Percentiles rank a stretch among this genome's conserved stretches.
These are phyloP conservation scores for Mycena capillaripes DNA, from an alignment of 768 basidiomycete species.

Conservation along the genomic window DNA sequence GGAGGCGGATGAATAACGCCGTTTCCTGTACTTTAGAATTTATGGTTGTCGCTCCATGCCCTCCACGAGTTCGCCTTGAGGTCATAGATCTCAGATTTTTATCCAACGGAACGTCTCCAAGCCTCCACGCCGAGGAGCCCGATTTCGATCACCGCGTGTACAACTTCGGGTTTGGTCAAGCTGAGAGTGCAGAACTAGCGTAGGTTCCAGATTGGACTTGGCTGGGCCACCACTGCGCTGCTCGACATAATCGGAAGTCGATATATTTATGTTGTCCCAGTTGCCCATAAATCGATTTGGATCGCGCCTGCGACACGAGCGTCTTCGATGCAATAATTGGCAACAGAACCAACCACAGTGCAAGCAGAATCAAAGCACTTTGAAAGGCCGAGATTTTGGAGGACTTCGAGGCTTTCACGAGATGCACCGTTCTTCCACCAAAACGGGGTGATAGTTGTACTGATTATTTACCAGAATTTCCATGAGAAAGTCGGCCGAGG, in stretches of 20 bases:
- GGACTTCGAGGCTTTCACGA: not conserved
- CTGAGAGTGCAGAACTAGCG: too few relatives aligned
- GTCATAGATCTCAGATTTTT: too few relatives aligned
- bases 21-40: conserved; percentile 5
- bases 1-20: not conserved
- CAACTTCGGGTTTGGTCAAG: too few relatives aligned
- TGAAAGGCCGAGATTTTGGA: not conserved
- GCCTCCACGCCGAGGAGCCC: too few relatives aligned
- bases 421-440: conserved; percentile 5
- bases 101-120: too few relatives aligned
- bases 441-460: not conserved
- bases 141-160: too few relatives aligned
- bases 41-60: not conserved
- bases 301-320: not conserved
- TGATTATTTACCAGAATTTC: too few relatives aligned
- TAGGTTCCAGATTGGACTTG: not conserved
- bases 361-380: not conserved
- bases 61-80: too few relatives aligned
- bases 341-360: not conserved
- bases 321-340: conserved; percentile 5
- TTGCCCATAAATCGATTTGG: not conserved
- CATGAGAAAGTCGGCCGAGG: too few relatives aligned
- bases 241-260: not conserved
- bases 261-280: conserved; percentile 6
- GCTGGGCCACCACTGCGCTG: not conserved